Evolutionary conservation across 1,284 basidiomycete species (phyloP).

Genomic region (Ceratobasidium papillatum): DNA sequence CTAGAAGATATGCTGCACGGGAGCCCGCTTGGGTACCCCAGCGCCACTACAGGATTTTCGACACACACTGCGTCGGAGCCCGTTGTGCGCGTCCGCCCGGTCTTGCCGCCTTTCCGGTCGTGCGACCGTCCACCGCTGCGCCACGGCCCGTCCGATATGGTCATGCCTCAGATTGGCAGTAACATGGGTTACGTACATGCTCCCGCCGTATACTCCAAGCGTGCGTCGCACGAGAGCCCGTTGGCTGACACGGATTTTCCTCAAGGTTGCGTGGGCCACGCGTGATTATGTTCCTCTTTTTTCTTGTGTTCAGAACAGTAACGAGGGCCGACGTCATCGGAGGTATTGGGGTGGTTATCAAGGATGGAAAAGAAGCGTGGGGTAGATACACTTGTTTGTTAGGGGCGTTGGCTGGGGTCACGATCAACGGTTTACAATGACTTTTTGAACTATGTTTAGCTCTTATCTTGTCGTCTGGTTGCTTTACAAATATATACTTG

Average conservation of each 20-base stretch:
- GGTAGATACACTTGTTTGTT: no score
- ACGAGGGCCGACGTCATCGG: no score
- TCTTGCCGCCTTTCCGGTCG: conserved; percentile 4
- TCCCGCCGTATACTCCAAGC: neutral
- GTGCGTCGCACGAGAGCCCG: neutral
- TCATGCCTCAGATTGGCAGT: conserved; percentile 23
- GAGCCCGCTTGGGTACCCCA: conserved; percentile 1
- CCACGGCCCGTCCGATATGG: conserved; percentile 6
- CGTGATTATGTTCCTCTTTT: no score
- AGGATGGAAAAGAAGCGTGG: no score
- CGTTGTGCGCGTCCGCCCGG: conserved; percentile 1
- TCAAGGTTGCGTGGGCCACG: no score
- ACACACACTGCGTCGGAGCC: neutral
- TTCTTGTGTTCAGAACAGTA: no score
- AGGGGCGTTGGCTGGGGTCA: no score
- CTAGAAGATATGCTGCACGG: conserved; percentile 10
- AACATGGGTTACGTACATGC: conserved; percentile 18
- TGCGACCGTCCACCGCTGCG: conserved; percentile 20
- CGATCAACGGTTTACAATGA: no score
- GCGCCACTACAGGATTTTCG: conserved; percentile 3
- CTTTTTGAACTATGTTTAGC: no score
- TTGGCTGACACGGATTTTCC: conserved; percentile 24
- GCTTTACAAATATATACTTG: no score
- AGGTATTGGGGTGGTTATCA: no score
- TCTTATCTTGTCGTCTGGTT: no score